Percentiles rank a stretch among this genome's conserved stretches.
Evolutionary conservation across 2,329 filamentous ascomycete genomes (phyloP).

Genomic region (Claviceps pazoutovae): DNA sequence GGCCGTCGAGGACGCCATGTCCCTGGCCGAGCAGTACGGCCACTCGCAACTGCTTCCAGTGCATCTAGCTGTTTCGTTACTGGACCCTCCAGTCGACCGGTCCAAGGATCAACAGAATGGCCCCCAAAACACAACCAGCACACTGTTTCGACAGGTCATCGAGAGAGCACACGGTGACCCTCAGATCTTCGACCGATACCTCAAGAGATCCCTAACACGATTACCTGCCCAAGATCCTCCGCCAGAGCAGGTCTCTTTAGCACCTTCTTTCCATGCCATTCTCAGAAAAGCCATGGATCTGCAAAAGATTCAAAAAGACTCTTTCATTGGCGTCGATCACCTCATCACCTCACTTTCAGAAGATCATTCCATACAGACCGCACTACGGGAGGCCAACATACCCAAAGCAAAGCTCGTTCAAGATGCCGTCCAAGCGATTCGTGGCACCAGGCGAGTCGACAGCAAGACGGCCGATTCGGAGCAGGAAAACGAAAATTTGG

Average conservation of each 20-base stretch:
- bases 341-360: slow-evolving; percentile 76
- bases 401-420: slow-evolving; percentile 85
- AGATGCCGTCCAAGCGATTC: slow-evolving; percentile 78
- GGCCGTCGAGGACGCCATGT: slow-evolving; percentile 78
- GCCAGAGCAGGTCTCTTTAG: slow-evolving; percentile 73
- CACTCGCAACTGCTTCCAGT: slow-evolving; percentile 85
- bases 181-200: slow-evolving; percentile 71
- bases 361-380: slow-evolving; percentile 57
- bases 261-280: slow-evolving; percentile 69
- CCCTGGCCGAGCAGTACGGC: slow-evolving; percentile 74
- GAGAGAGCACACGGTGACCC: slow-evolving; percentile 88
- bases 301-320: slow-evolving; percentile 95
- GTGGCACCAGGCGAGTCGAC: slow-evolving; percentile 85
- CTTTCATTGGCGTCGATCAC: slow-evolving; percentile 87
- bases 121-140: slow-evolving; percentile 46
- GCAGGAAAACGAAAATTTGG: slow-evolving; percentile 83
- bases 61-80: slow-evolving; percentile 72
- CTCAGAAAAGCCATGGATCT: slow-evolving; percentile 75
- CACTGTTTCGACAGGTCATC: slow-evolving; percentile 89
- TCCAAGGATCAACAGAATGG: slow-evolving; percentile 75
- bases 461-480: slow-evolving; percentile 92
- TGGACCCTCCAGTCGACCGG: slow-evolving; percentile 60
- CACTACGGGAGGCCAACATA: slow-evolving; percentile 74
- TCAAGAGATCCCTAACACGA: slow-evolving; percentile 86
- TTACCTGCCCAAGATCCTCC: slow-evolving; percentile 90